phyloP scores from a whole-genome alignment of 83 land plant genomes.

The Thuja plicata region DNA sequence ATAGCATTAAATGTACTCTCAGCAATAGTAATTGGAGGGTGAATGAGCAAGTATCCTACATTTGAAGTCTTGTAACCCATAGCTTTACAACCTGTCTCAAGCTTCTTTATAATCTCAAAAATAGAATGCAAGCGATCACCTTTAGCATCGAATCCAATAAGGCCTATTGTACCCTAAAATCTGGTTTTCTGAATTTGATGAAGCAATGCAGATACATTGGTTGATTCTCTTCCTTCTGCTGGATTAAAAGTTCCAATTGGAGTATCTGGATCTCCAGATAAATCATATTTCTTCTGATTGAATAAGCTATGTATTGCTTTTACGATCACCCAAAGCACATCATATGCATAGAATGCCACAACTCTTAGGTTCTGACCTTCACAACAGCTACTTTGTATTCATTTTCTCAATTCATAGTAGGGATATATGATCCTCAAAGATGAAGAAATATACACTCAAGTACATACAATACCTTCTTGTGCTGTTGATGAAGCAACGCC shows the following conservation, averaged over 20 bases:
- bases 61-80: slow-evolving; percentile 82
- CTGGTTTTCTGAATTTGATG: slow-evolving; percentile 38
- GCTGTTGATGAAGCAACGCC: too few species aligned
- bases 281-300: slow-evolving; percentile 44
- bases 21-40: slow-evolving; percentile 44
- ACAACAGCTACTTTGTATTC: not conserved
- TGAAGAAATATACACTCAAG: not conserved
- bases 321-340: slow-evolving; percentile 81
- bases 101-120: slow-evolving; percentile 73
- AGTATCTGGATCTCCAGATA: slow-evolving; percentile 43
- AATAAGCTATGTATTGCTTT: slow-evolving; percentile 60
- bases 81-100: slow-evolving; percentile 51
- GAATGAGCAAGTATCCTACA: slow-evolving; percentile 48
- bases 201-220: too few species aligned
- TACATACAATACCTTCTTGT: not conserved
- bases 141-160: slow-evolving; percentile 52
- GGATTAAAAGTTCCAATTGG: slow-evolving; percentile 54
- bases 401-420: not conserved
- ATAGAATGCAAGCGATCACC: slow-evolving; percentile 65
- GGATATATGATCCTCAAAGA: not conserved
- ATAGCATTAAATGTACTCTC: slow-evolving; percentile 34
- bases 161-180: slow-evolving; percentile 79
- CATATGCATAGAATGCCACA: slow-evolving; percentile 87
- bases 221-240: slow-evolving; percentile 43
- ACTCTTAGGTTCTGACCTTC: slow-evolving; percentile 24